Percentiles rank a stretch among this genome's conserved stretches.
Conservation (phyloP, 2,329 filamentous ascomycete genomes). For the Gaeumannomyces tritici region DNA sequence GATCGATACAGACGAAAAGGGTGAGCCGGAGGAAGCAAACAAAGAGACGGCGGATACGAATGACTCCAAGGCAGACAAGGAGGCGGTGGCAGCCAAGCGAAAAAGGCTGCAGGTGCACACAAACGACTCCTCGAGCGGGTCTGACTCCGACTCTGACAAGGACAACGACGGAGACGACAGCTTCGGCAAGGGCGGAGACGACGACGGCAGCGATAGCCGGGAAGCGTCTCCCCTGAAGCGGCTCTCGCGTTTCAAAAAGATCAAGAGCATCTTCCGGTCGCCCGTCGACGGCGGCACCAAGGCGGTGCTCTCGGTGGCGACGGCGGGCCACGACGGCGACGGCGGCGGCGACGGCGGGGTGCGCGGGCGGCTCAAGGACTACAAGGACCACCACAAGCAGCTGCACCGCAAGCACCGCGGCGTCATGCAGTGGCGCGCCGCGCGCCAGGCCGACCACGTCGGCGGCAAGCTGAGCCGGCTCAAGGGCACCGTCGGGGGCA, state of each 20-base stretch:
- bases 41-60: conserved; percentile 8
- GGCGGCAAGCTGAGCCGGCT: conserved; percentile 43
- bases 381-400: conserved; percentile 46
- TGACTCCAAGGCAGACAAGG: too few species aligned
- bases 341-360: conserved; percentile 31
- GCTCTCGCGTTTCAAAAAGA: conserved; percentile 9
- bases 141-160: conserved; percentile 6
- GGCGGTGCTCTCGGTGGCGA: conserved; percentile 7
- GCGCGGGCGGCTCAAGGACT: conserved; percentile 46
- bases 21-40: conserved; percentile 20
- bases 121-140: conserved; percentile 6
- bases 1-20: conserved; percentile 3
- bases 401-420: conserved; percentile 58
- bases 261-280: conserved; percentile 13
- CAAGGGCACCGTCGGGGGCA: conserved; percentile 45
- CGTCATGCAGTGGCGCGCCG: conserved; percentile 62
- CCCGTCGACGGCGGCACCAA: conserved; percentile 13
- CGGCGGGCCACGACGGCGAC: conserved; percentile 5
- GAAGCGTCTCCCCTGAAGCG: neutral
- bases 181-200: neutral
- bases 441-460: conserved; percentile 40
- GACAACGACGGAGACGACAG: conserved; percentile 1
- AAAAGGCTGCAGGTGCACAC: conserved; percentile 24
- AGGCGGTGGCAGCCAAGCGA: conserved; percentile 2
- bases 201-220: neutral